Evolutionary conservation across 352 stramenopile genomes (phyloP), one percentile per base, ranked within the genome.

Genomic region (Thraustochytrium sp.): DNA sequence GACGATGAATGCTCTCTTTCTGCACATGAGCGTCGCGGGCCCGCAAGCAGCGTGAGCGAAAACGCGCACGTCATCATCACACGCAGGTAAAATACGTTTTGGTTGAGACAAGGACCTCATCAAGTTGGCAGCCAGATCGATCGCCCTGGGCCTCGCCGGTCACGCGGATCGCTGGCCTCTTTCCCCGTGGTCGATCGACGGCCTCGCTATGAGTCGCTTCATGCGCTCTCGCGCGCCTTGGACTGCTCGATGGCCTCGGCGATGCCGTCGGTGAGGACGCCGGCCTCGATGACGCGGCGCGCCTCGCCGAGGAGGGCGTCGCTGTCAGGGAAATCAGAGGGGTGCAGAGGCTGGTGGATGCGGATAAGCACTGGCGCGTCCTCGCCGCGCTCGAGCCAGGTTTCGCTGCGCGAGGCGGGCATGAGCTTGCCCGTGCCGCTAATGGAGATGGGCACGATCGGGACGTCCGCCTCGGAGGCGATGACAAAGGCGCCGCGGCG

Each of bases 401-500:
- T 77, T 36, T 77, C 65, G n/a, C 65, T 36, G 13, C 46, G 42
- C 11, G 89, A 76, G 13, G 75, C 82, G 2, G 89, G 88, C 86
- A 91, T 91, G 61, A 88, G 86, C 29, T 89, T 86, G 29, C 85
- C 84, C 26, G 87, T 87, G 31, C 86, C 85, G 13, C 86, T 85
- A 84, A 93, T 93, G 9, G 87, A 91, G 49, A 93, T 85, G 11
- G 90, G 90, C 59, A 93, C 82, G 11, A 93, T 85, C 1, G 88
- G 88, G 34, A 88, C 88, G 40, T 86, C 86, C 8, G 87, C 88
- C 62, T 92, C 91, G 44, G 90, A 84, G 1, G 90, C 90, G 89
- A 93, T 93, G 85, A 91, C 91, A 82, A 92, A 93, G 16, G 90
- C 90, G 76, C 90, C 90, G 55, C 89, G 89, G 76, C 92, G 91